Percentiles rank a stretch among this genome's conserved stretches.
Conservation (phyloP, 2,329 filamentous ascomycete genomes). For the Hypoxylon sp. region DNA sequence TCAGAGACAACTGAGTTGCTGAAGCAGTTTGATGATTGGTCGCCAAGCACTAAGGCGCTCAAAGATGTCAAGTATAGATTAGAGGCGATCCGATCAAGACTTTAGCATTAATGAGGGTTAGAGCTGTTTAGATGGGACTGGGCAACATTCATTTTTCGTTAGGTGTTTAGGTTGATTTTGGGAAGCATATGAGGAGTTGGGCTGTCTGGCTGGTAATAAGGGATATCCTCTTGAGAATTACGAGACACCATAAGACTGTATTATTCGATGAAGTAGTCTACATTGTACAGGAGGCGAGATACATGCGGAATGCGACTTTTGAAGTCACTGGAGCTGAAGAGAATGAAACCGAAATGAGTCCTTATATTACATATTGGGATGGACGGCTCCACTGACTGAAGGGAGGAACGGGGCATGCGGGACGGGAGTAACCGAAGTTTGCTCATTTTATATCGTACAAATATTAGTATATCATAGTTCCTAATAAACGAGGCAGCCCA, state of each 20-base stretch:
- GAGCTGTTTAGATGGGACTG: conserved; percentile 8
- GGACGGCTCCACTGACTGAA: conserved; percentile 27
- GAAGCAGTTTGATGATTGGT: conserved; percentile 94
- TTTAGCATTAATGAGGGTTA: conserved; percentile 59
- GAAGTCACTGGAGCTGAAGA: conserved; percentile 10
- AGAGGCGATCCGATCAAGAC: conserved; percentile 89
- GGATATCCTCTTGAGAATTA: conserved; percentile 9
- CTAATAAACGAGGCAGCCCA: conserved; percentile 4
- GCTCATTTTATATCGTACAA: conserved; percentile 36
- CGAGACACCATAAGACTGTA: conserved; percentile 20
- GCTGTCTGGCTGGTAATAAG: conserved; percentile 17
- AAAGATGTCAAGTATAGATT: conserved; percentile 97
- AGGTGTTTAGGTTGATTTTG: conserved; percentile 15
- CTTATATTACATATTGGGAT: conserved; percentile 32
- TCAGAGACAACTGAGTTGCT: conserved; percentile 84
- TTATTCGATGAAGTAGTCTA: conserved; percentile 13
- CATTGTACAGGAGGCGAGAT: background rate
- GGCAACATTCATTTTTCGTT: conserved; percentile 21
- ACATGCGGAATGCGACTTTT: background rate
- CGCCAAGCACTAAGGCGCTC: conserved; percentile 87
- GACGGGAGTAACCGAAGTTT: conserved; percentile 42
- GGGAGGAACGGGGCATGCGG: conserved; percentile 20
- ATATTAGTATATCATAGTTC: background rate
- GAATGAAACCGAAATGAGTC: conserved; percentile 30
- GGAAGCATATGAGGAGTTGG: conserved; percentile 36